Conservation (phyloP, 1,284 basidiomycete genomes). For the Rhizoctonia solani region DNA sequence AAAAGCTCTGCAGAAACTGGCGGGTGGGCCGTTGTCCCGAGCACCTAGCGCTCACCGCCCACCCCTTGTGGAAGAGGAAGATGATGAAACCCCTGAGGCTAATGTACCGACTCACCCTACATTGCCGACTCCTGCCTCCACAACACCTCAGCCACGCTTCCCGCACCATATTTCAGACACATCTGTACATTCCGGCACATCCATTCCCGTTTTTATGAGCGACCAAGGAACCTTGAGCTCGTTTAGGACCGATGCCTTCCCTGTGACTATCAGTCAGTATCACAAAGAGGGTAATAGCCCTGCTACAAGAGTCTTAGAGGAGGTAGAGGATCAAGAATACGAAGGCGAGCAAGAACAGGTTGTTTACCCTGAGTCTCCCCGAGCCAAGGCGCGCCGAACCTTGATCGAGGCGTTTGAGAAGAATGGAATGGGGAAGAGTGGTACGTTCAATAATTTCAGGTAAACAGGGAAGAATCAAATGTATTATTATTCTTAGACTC, state of each 20-base stretch:
- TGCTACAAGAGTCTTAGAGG: slow-evolving; percentile 54
- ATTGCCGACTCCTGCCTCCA: slow-evolving; percentile 47
- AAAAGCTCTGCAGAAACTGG: slow-evolving; percentile 17
- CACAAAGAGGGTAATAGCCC: slow-evolving; percentile 46
- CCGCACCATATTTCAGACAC: slow-evolving; percentile 38
- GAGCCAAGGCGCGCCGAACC: slow-evolving; percentile 26
- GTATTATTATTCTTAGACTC: slow-evolving; percentile 22
- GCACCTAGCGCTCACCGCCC: slow-evolving; percentile 45
- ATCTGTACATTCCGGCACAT: slow-evolving; percentile 23
- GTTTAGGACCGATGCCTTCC: slow-evolving; percentile 60
- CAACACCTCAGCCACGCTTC: slow-evolving; percentile 42
- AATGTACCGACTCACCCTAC: slow-evolving; percentile 55
- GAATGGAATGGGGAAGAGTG: slow-evolving; percentile 11
- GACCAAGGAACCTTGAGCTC: slow-evolving; percentile 50
- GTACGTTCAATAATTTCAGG: slow-evolving; percentile 16
- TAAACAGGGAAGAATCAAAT: neutral
- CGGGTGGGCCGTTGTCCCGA: slow-evolving; percentile 14
- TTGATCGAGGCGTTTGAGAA: slow-evolving; percentile 23
- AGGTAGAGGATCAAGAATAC: slow-evolving; percentile 35
- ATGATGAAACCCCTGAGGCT: slow-evolving; percentile 52
- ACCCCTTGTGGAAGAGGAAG: slow-evolving; percentile 55
- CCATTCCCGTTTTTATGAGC: slow-evolving; percentile 53
- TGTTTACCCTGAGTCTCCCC: slow-evolving; percentile 38
- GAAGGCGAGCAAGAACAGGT: slow-evolving; percentile 37
- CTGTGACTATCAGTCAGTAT: slow-evolving; percentile 63